Base-by-base conservation (phyloP, 345 rosid genomes). In the Kernera saxatilis region DNA sequence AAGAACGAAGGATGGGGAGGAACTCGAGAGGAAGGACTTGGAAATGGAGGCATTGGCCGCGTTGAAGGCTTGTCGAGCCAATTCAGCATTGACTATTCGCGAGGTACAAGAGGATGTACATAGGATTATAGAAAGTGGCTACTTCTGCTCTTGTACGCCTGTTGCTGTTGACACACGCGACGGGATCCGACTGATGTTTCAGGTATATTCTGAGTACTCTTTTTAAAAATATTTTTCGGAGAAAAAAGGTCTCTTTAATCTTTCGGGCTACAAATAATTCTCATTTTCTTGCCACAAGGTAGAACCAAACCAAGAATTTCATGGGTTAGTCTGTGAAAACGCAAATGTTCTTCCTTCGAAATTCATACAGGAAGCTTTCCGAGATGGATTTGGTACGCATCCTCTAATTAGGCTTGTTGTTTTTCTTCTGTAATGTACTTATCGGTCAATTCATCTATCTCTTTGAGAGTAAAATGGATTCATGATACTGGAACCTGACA, bases 31-130 rank as follows among this genome's bases (percentile, higher is more conserved):
- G 82, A 91, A 91, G 80, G 98, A 88, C 64, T 83, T 94, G 11
- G 98, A 89, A 81, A 73, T 64, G 59, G 98, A 94, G 79, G 99
- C 96, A 1, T 64, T 94, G 59, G 80, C 89, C 17, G 97, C 92
- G 4, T 77, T 92, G 60, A 92, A 88, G 67, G 93, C 97, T 29
- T 84, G 89, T 79, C 74, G 96, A 43, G 82, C 98, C 14, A 92
- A 92, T 72, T 94, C 99, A 1, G 98, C 96, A 7, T 84, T 92
- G 33, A 90, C 96, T 0, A 87, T 86, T 3, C 73, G 87, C 3
- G 99, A 94, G 79, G 96, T 94, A 25, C 93, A 94, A 53, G 98
- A 94, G 67, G 99, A 92, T 73, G 98, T 94, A 12, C 96, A 90
- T 50, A 67, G 98, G 86, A 92, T 94, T 67, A 85, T 90, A 17